A percentile compares a stretch with the other conserved stretches of the same genome.
phyloP scores from a whole-genome alignment of 441 rosid species.

The Kokia cookei region DNA sequence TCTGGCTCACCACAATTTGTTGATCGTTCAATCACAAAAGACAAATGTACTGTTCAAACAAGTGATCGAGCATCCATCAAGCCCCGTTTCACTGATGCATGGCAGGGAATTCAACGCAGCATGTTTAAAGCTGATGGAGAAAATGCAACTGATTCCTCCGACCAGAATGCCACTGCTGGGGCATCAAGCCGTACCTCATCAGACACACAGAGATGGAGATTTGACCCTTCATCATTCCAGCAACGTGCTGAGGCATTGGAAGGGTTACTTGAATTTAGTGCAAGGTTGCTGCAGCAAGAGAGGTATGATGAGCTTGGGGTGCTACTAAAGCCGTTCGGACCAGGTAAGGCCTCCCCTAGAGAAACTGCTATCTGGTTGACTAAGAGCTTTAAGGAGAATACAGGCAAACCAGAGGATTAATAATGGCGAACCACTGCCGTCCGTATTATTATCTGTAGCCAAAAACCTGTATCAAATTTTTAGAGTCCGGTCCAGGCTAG shows the following conservation, averaged over 20 bases:
- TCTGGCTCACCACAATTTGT: slow-evolving; percentile 44
- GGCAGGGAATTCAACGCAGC: slow-evolving; percentile 60
- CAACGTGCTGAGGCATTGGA: slow-evolving; percentile 98
- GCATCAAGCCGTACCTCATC: slow-evolving; percentile 88
- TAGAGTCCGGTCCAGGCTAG: slow-evolving; percentile 17
- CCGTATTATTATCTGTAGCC: slow-evolving; percentile 25
- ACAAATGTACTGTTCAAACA: slow-evolving; percentile 78
- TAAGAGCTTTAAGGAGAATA: slow-evolving; percentile 94
- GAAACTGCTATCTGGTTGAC: slow-evolving; percentile 99
- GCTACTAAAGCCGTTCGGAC: slow-evolving; percentile 92
- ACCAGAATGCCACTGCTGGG: slow-evolving; percentile 88
- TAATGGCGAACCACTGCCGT: slow-evolving; percentile 15
- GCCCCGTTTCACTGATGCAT: slow-evolving; percentile 43
- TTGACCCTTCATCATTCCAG: slow-evolving; percentile 82
- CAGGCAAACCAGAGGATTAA: slow-evolving; percentile 56
- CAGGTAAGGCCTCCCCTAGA: slow-evolving; percentile 96
- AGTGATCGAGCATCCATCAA: slow-evolving; percentile 38
- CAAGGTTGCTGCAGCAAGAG: slow-evolving; percentile 80
- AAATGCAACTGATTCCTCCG: slow-evolving; percentile 67
- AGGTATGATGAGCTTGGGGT: slow-evolving; percentile 94
- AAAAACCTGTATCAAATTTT: slow-evolving; percentile 17
- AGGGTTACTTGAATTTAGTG: slow-evolving; percentile 97
- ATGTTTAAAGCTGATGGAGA: slow-evolving; percentile 46
- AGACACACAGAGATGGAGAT: slow-evolving; percentile 51
- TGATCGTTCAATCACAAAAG: slow-evolving; percentile 78